A percentile compares a stretch with the other conserved stretches of the same genome.
These are phyloP conservation scores for Trichoderma asperelloides DNA, from an alignment of 495 filamentous ascomycete genomes.

Conservation along the genomic window DNA sequence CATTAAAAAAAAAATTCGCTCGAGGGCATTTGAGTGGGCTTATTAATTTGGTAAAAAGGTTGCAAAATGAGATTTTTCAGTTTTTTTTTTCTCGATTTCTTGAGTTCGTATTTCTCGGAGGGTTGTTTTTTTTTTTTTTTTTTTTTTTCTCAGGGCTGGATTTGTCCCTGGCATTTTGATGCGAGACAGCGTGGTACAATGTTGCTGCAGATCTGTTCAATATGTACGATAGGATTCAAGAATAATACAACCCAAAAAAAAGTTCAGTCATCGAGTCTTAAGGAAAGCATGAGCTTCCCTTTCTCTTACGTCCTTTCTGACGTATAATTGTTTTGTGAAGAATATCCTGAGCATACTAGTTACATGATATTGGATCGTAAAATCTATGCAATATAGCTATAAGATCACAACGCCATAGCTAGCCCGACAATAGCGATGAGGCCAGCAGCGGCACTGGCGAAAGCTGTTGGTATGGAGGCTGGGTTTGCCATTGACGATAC, in stretches of 20 bases:
- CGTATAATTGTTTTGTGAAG: neutral
- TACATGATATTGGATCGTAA: neutral
- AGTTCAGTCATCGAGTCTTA: neutral
- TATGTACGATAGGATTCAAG: constrained; percentile 5
- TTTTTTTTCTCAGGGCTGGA: neutral
- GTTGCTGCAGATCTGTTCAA: neutral
- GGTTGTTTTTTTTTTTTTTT: neutral
- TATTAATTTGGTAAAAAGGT: neutral
- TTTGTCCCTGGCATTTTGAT: neutral
- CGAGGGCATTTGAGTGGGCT: neutral
- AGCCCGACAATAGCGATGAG: neutral
- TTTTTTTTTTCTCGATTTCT: neutral
- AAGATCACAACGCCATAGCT: constrained; percentile 1
- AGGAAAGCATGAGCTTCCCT: neutral
- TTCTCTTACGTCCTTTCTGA: neutral
- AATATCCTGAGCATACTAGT: neutral
- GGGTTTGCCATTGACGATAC: neutral
- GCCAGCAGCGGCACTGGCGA: constrained; percentile 8
- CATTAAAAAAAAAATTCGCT: neutral
- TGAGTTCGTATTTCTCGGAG: constrained; percentile 21
- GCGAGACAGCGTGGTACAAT: neutral
- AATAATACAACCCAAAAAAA: neutral
- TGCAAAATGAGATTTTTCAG: constrained; percentile 12
- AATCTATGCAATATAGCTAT: neutral
- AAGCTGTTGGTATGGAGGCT: neutral